These are phyloP conservation scores for Pseudocercospora pini-densiflorae DNA, from an alignment of 2,329 filamentous ascomycete species.

Conservation along the genomic window DNA sequence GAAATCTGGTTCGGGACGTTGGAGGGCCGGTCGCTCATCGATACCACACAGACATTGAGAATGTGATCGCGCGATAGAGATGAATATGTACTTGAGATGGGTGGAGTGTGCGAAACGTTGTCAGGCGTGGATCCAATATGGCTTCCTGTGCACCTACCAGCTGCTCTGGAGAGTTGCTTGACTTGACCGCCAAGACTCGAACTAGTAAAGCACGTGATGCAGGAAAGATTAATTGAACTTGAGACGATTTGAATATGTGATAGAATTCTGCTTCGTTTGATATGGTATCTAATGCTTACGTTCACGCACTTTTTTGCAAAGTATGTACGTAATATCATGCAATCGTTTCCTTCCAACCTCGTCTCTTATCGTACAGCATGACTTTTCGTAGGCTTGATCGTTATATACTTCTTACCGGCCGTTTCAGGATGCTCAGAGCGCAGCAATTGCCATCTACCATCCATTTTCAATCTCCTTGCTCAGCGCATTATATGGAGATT, in stretches of 20 bases:
- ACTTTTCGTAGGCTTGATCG: slow-evolving; percentile 6
- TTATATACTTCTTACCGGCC: neutral
- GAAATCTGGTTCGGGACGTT: slow-evolving; percentile 26
- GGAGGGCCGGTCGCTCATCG: slow-evolving; percentile 60
- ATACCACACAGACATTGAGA: slow-evolving; percentile 38
- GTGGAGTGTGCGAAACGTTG: neutral
- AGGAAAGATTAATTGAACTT: neutral
- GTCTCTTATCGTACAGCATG: slow-evolving; percentile 9
- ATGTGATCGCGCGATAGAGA: slow-evolving; percentile 13
- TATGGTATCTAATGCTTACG: neutral
- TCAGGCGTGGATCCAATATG: neutral
- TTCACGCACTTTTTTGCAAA: neutral
- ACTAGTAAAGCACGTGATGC: neutral
- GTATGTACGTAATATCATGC: slow-evolving; percentile 19
- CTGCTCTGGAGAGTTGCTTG: neutral
- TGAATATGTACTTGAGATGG: neutral
- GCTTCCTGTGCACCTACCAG: neutral
- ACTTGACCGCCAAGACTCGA: neutral
- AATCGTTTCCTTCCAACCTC: slow-evolving; percentile 1
- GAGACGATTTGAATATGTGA: neutral
- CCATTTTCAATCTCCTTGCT: slow-evolving; percentile 35
- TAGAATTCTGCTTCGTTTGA: neutral
- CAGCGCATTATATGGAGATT: slow-evolving; percentile 36
- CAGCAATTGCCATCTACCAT: slow-evolving; percentile 22
- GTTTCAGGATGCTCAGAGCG: neutral